A percentile compares a stretch with the other conserved stretches of the same genome.
Conservation (phyloP, 176 grass and related monocot species). For the Aegilops bicornis region DNA sequence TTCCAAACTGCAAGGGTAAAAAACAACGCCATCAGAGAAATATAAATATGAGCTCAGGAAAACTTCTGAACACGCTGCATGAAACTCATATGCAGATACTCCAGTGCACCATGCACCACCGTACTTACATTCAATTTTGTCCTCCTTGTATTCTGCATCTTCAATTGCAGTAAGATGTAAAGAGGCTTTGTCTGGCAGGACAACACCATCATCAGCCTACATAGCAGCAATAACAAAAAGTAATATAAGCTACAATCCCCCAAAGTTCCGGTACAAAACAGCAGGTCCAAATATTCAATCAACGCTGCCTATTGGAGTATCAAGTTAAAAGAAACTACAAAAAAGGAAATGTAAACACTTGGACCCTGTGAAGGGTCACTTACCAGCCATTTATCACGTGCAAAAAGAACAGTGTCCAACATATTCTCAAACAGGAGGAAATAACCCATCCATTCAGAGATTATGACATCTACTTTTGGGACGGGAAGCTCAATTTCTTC, state of each 20-base stretch:
- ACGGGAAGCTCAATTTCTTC: slow-evolving; percentile 97
- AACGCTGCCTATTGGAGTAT: background rate
- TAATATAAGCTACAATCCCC: slow-evolving; percentile 4
- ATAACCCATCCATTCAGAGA: slow-evolving; percentile 99
- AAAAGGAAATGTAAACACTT: background rate
- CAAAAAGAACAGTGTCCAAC: slow-evolving; percentile 96
- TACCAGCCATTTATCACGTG: slow-evolving; percentile 99
- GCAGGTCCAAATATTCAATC: background rate
- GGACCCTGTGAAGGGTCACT: slow-evolving; percentile 30
- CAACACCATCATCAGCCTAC: slow-evolving; percentile 64
- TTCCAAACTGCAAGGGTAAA: slow-evolving; percentile 66
- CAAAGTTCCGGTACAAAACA: background rate
- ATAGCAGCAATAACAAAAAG: background rate
- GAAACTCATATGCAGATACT: background rate
- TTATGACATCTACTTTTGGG: slow-evolving; percentile 84
- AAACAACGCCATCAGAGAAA: background rate
- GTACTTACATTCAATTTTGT: slow-evolving; percentile 92
- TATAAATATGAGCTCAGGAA: background rate
- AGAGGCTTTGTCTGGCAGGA: slow-evolving; percentile 88
- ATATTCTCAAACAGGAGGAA: slow-evolving; percentile 99
- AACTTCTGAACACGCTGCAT: background rate
- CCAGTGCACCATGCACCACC: background rate
- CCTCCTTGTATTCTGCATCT: slow-evolving; percentile 94
- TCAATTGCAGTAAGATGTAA: slow-evolving; percentile 91
- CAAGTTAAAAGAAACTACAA: background rate